Base-by-base conservation (phyloP, 768 basidiomycete species). In the Pulveroboletus sp. region DNA sequence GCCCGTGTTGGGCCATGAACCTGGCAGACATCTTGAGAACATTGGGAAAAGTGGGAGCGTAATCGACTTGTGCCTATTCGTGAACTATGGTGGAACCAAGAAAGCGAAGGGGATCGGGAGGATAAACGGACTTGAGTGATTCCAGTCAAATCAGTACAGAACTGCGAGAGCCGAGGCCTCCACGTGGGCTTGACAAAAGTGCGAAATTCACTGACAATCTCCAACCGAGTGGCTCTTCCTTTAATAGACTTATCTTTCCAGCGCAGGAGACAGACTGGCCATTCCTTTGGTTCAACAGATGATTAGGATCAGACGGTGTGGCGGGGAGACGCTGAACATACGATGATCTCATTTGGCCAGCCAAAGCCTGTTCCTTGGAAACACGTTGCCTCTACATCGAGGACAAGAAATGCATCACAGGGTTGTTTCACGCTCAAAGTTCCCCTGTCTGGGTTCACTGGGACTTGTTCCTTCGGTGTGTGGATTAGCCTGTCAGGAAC, bases 311-410 rank as follows among this genome's bases (percentile, higher is more conserved):
- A 4, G 31, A 5, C 34, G 37, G 31, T 29, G 43, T 43, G 49
- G 45, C 42, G 39, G 51, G 43, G 42, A 51, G 38, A 77, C 4
- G 17, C 6, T 1, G 12, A 24, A 44, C 85, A 62, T 65, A 90
- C 95, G 54, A 98, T 96, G 47, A 98, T 93, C 71, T 98, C 95
- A 68, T 96, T 96, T 2, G 94, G 89, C 70, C 84, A 95, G 47
- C 85, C 79, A 55, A 92, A 89, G 16, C 69, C 65, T 29, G 81
- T 76, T 31, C 85, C 86, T 58, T 65, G 67, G 37, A 77, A 63
- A 59, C 92, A 94, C 2, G 92, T 94, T 12, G 83, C 92, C 64
- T 94, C 92, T 44, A 94, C 85, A 59, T 97, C 94, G 47, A 95
- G 75, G 30, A 96, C 85, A 16, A 96, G 79, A 61, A 92, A 92